phyloP scores from a whole-genome alignment of 163 green algal species.

The Chlorella variabilis region DNA sequence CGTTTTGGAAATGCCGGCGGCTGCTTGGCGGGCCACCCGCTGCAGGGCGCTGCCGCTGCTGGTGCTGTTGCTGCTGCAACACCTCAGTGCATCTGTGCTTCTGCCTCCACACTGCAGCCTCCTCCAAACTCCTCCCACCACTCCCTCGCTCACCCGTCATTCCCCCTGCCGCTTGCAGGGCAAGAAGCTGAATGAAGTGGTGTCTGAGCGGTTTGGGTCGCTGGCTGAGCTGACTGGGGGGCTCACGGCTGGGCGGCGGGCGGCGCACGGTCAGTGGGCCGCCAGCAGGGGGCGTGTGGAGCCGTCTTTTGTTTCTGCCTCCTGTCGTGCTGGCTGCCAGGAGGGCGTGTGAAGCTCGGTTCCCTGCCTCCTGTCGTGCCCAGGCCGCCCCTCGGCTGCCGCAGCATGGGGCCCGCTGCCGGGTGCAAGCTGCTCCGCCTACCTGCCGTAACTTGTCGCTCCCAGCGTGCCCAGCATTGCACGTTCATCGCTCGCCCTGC shows the following conservation, averaged over 20 bases:
- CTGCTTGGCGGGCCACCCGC: too few species aligned
- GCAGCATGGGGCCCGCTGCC: too few species aligned
- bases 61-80: too few species aligned
- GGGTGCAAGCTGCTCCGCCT: too few species aligned
- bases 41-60: too few species aligned
- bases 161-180: constrained; percentile 30
- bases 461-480: neutral
- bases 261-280: constrained; percentile 57
- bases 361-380: neutral
- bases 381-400: too few species aligned
- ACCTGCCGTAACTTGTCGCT: neutral
- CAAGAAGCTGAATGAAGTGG: constrained; percentile 58
- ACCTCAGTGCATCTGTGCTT: too few species aligned
- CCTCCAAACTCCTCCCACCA: too few species aligned
- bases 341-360: neutral
- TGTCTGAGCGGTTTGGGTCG: constrained; percentile 76
- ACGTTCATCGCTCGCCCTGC: neutral
- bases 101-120: too few species aligned
- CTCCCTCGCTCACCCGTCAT: neutral
- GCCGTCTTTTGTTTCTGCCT: too few species aligned
- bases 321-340: neutral
- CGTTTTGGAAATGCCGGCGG: too few species aligned
- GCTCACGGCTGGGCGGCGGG: constrained; percentile 41
- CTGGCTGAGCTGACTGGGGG: constrained; percentile 59
- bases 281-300: too few species aligned